Evolutionary conservation across 2,329 filamentous ascomycete species (phyloP).

Genomic region (Trichoderma polysporum): DNA sequence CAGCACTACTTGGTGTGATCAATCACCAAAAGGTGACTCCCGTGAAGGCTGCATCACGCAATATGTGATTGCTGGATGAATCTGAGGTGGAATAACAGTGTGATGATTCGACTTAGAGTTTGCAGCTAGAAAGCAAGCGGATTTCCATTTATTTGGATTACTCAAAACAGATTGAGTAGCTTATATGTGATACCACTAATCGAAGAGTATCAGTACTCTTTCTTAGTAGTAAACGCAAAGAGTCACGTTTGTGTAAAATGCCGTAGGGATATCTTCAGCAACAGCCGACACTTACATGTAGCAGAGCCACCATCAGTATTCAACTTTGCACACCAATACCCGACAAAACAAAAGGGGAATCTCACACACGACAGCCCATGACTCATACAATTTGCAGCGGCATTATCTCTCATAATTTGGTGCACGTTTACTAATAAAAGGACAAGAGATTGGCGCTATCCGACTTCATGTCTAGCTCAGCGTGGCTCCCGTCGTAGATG

Average conservation of each 20-base stretch:
- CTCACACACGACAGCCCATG: not conserved
- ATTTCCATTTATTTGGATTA: not conserved
- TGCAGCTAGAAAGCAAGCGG: rapidly evolving
- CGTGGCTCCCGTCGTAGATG: no score
- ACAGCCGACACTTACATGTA: not conserved
- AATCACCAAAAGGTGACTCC: no score
- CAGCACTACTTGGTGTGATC: no score
- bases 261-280: no score
- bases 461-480: no score
- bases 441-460: no score
- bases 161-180: not conserved
- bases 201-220: no score
- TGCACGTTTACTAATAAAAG: not conserved
- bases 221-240: not conserved
- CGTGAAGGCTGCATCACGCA: not conserved
- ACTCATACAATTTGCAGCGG: not conserved
- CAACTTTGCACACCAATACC: not conserved
- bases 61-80: not conserved
- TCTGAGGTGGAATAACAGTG: not conserved
- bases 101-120: not conserved
- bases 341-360: not conserved
- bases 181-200: not conserved
- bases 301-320: not conserved
- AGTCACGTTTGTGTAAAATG: not conserved
- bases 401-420: not conserved